Conservation (phyloP, 2,329 filamentous ascomycete genomes). For the Hymenotorrendiella dingleyae region DNA sequence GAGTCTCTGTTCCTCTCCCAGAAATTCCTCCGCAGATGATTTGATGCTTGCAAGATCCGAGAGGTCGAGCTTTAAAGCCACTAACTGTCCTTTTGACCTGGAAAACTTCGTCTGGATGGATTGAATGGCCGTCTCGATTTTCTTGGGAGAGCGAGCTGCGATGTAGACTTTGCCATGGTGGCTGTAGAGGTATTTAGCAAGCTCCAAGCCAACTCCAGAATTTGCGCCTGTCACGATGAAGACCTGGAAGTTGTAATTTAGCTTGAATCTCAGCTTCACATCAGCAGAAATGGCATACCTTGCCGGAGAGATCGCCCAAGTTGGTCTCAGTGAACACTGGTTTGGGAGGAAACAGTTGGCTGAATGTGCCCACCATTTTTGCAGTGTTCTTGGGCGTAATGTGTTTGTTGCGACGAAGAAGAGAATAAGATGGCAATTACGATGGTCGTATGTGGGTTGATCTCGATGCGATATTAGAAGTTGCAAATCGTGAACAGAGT, state of each 20-base stretch:
- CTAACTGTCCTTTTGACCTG: conserved; percentile 10
- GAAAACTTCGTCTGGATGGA: conserved; percentile 27
- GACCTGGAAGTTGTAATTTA: too few species aligned
- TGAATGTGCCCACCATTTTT: not conserved
- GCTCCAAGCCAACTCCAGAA: conserved; percentile 39
- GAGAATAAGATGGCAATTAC: too few species aligned
- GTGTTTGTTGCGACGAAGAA: too few species aligned
- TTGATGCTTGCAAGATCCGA: conserved; percentile 26
- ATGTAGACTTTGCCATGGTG: conserved; percentile 46
- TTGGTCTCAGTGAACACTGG: not conserved
- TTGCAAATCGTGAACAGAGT: too few species aligned
- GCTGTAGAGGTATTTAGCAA: conserved; percentile 44
- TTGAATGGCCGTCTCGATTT: conserved; percentile 38
- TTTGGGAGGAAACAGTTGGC: not conserved
- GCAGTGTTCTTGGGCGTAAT: not conserved
- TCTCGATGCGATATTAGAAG: too few species aligned
- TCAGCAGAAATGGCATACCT: too few species aligned
- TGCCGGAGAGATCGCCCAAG: not conserved
- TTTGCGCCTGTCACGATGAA: conserved; percentile 38
- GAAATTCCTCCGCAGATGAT: conserved; percentile 24
- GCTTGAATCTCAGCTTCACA: too few species aligned
- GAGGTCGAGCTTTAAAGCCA: conserved; percentile 22
- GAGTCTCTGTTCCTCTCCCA: conserved; percentile 27
- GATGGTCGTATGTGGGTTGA: too few species aligned
- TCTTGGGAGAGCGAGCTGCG: conserved; percentile 38